Conservation (phyloP, 371 early-diverging fungal species). For the Modicella reniformis region DNA sequence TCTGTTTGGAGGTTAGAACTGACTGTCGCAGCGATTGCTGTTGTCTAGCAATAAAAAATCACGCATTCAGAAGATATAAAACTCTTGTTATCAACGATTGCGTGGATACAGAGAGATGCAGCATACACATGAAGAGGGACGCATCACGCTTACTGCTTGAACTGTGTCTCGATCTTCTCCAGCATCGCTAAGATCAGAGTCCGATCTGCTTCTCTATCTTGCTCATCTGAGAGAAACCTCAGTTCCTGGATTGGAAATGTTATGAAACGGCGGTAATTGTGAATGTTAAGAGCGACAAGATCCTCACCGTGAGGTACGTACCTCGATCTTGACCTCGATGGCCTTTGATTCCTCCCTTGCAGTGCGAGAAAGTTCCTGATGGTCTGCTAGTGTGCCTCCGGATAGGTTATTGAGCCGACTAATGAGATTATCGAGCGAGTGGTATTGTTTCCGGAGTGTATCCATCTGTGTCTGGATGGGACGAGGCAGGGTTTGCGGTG, state of each 20-base stretch:
- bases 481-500: constrained; percentile 22
- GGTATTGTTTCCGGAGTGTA: constrained; percentile 47
- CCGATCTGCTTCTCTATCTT: constrained; percentile 64
- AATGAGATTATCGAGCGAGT: constrained; percentile 42
- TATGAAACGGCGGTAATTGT: background rate
- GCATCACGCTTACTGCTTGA: constrained; percentile 62
- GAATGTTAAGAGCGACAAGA: background rate
- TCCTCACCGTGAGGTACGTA: background rate
- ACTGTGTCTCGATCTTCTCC: constrained; percentile 67
- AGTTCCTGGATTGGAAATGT: constrained; percentile 55
- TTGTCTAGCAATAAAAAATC: constrained; percentile 49
- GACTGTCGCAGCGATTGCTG: constrained; percentile 66
- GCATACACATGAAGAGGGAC: background rate
- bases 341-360: constrained; percentile 49
- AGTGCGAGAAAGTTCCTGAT: constrained; percentile 45
- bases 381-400: constrained; percentile 42
- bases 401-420: constrained; percentile 29
- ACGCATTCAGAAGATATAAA: no score
- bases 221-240: constrained; percentile 67
- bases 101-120: no score
- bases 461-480: constrained; percentile 44
- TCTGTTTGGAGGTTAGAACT: constrained; percentile 65
- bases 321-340: constrained; percentile 50
- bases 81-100: no score
- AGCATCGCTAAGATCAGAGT: constrained; percentile 58